A percentile compares a stretch with the other conserved stretches of the same genome.
Evolutionary conservation across 208 protist species (phyloP).

Genomic region (Crithidia fasciculata): DNA sequence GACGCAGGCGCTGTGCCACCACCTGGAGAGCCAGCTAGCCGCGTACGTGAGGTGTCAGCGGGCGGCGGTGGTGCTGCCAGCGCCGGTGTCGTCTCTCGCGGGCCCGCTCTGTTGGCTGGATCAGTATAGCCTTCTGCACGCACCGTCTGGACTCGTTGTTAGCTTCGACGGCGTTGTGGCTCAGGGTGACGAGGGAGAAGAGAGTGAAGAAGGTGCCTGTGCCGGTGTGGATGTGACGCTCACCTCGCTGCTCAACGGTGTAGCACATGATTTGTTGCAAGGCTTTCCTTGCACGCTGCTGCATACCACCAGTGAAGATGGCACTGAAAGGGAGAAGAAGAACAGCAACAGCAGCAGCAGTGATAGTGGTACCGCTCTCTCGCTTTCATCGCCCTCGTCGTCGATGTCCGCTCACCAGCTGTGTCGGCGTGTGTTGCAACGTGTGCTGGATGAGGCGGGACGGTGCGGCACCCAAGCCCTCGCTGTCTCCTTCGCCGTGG

Average conservation of each 20-base stretch:
- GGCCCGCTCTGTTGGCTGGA: conserved; percentile 20
- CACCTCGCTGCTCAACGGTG: conserved; percentile 15
- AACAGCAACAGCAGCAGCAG: too few relatives aligned
- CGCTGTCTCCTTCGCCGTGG: conserved; percentile 19
- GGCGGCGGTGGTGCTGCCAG: conserved; percentile 10
- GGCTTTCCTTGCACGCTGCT: conserved; percentile 33
- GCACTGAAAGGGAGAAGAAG: too few relatives aligned
- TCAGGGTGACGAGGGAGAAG: neutral
- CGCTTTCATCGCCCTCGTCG: neutral
- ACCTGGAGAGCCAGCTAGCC: conserved; percentile 23
- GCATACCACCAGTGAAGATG: neutral
- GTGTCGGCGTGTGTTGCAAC: conserved; percentile 20
- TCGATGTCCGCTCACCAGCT: neutral
- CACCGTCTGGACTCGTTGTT: conserved; percentile 10
- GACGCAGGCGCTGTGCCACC: conserved; percentile 19
- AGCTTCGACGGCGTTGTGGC: conserved; percentile 20
- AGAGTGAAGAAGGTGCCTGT: neutral
- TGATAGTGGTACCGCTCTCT: neutral
- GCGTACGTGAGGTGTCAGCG: conserved; percentile 26
- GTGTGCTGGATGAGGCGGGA: conserved; percentile 21
- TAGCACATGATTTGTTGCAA: conserved; percentile 19
- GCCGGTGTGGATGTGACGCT: neutral
- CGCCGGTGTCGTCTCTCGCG: neutral
- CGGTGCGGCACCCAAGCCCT: conserved; percentile 15
- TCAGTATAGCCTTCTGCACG: conserved; percentile 27